Percentiles rank a stretch among this genome's conserved stretches.
phyloP scores from a whole-genome alignment of 257 asterid species.

The Cinchona pubescens region DNA sequence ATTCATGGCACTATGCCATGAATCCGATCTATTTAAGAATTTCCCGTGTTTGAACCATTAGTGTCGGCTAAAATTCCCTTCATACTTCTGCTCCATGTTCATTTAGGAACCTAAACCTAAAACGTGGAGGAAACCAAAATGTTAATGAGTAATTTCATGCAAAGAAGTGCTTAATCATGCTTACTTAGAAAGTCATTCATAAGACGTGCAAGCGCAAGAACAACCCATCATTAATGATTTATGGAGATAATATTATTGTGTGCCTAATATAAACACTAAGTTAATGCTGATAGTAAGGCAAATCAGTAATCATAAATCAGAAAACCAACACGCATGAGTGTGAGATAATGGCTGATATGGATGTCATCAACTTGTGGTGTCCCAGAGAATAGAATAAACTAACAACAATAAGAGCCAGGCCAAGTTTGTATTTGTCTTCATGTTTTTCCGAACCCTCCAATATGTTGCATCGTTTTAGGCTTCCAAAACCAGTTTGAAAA shows the following conservation, averaged over 20 bases:
- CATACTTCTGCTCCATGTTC: neutral
- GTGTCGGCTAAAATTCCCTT: slow-evolving; percentile 10
- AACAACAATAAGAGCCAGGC: slow-evolving; percentile 9
- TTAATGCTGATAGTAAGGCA: neutral
- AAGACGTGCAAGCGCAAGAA: slow-evolving; percentile 15
- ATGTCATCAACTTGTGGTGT: neutral
- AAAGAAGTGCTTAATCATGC: slow-evolving; percentile 1
- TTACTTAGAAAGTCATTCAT: neutral
- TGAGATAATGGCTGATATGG: neutral
- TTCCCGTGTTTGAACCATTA: slow-evolving; percentile 23
- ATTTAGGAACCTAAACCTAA: neutral
- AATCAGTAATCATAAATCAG: slow-evolving; percentile 2
- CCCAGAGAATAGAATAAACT: slow-evolving; percentile 6
- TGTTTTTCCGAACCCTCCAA: slow-evolving; percentile 18
- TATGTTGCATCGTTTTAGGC: slow-evolving; percentile 4
- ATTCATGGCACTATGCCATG: too few species aligned
- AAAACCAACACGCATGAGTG: neutral
- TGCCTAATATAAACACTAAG: neutral
- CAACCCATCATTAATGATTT: neutral
- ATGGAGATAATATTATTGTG: slow-evolving; percentile 1
- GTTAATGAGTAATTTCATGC: neutral
- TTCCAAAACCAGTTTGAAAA: slow-evolving; percentile 1
- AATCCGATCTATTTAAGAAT: too few species aligned
- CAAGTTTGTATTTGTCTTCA: slow-evolving; percentile 27
- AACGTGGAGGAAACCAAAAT: slow-evolving; percentile 8